phyloP scores from a whole-genome alignment of 1,284 basidiomycete genomes.

The Ustilago tritici region DNA sequence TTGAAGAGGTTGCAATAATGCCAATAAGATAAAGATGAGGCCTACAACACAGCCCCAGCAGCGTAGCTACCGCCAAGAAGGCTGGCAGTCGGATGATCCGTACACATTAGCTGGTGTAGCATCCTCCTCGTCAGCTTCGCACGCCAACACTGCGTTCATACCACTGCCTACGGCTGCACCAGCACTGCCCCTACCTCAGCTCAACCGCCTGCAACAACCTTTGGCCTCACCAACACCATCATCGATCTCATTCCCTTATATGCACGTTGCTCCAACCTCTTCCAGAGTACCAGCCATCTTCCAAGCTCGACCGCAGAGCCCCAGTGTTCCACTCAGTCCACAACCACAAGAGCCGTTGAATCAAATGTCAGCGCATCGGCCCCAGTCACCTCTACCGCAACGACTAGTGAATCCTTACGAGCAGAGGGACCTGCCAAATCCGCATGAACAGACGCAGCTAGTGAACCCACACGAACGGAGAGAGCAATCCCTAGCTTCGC shows the following conservation, averaged over 20 bases:
- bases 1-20: not conserved
- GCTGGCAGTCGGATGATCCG: constrained; percentile 9
- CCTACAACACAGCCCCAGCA: constrained; percentile 21
- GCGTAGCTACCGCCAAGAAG: constrained; percentile 12
- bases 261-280: not conserved
- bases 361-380: not conserved
- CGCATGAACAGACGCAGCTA: not conserved
- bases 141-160: constrained; percentile 4
- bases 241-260: not conserved
- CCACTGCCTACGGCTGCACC: constrained; percentile 24
- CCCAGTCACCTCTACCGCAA: not conserved
- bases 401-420: constrained; percentile 40
- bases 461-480: constrained; percentile 4
- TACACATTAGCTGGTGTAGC: constrained; percentile 3
- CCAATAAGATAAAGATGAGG: constrained; percentile 3
- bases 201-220: not conserved
- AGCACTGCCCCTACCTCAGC: constrained; percentile 20
- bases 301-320: not conserved
- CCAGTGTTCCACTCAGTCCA: constrained; percentile 1
- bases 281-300: constrained; percentile 1
- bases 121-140: constrained; percentile 7
- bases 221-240: constrained; percentile 1
- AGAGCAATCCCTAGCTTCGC: not conserved
- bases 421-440: constrained; percentile 3
- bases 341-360: not conserved